These are phyloP conservation scores for Phytophthora niederhauseri DNA, from an alignment of 352 stramenopile species.

Conservation along the genomic window DNA sequence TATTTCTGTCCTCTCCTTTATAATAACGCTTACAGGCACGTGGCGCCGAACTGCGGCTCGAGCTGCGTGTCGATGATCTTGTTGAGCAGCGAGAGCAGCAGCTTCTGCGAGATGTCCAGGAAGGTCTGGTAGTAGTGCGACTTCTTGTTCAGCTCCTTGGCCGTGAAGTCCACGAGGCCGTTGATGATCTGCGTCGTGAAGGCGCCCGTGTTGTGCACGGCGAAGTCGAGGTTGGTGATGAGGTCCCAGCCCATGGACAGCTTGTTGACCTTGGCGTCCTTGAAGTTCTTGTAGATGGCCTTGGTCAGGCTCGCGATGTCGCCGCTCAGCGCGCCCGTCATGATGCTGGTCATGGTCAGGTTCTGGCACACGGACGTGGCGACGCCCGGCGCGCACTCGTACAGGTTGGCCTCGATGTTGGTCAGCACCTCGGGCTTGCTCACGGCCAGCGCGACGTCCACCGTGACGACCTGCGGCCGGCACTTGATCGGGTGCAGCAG, in stretches of 20 bases:
- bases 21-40: slow-evolving; percentile 42
- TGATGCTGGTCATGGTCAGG: slow-evolving; percentile 52
- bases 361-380: slow-evolving; percentile 51
- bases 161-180: slow-evolving; percentile 51
- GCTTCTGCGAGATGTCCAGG: slow-evolving; percentile 42
- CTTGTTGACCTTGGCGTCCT: slow-evolving; percentile 41
- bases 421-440: slow-evolving; percentile 38
- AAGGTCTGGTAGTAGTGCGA: slow-evolving; percentile 51
- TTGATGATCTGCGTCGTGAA: slow-evolving; percentile 55
- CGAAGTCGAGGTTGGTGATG: slow-evolving; percentile 56
- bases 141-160: slow-evolving; percentile 67
- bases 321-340: slow-evolving; percentile 35
- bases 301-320: slow-evolving; percentile 32
- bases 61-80: slow-evolving; percentile 52
- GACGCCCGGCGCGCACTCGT: slow-evolving; percentile 38
- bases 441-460: slow-evolving; percentile 48
- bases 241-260: slow-evolving; percentile 39
- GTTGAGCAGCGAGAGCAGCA: slow-evolving; percentile 58
- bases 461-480: slow-evolving; percentile 38
- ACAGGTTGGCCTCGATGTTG: slow-evolving; percentile 46
- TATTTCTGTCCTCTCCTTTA: neutral
- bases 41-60: slow-evolving; percentile 53
- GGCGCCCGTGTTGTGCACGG: slow-evolving; percentile 43
- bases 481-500: slow-evolving; percentile 55
- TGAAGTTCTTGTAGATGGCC: slow-evolving; percentile 48